Evolutionary conservation across 2,329 filamentous ascomycete genomes (phyloP), one percentile per base, ranked within the genome.

Genomic region (Tetracladium maxilliforme): DNA sequence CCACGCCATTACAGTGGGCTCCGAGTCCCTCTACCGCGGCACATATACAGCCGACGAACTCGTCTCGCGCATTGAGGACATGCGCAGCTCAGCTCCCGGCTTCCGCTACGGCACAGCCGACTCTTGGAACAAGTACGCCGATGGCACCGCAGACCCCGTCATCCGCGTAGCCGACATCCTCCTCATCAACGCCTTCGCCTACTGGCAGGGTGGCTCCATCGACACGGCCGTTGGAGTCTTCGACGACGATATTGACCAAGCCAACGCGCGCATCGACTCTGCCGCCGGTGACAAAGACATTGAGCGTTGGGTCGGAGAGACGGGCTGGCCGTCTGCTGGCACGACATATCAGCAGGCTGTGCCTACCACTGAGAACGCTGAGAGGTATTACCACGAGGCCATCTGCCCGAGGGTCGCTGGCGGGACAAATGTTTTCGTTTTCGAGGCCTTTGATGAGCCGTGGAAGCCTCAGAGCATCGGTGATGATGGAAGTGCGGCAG

Each of bases 361-460:
- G 33, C 73, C 75, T 16, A 61, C 68, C 21, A 58, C 64, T 20
- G 39, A 56, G 16, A 69, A 72, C 39, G 72, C 72, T 15, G 46
- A 59, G 33, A 54, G 49, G 14, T 81, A 69, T 55, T 80, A 61
- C 54, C 51, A 65, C 38, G 45, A 65, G 22, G 68, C 61, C 34
- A 62, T 78, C 40, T 80, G 75, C 47, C 62, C 61, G 25, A 61
- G 75, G 41, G 50, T 77, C 18, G 58, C 56, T 33, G 77, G 70
- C 68, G 70, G 69, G 31, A 58, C 70, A 34, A 76, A 78, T 39
- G 65, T 71, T 28, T 80, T 80, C 54, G 75, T 67, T 51, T 81
- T 81, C 37, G 74, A 80, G 58, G 73, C 73, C 21, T 78, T 76
- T 38, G 74, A 79, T 38, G 75, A 81, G 63, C 55, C 64, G 30